These are phyloP conservation scores for Peltaster fructicola DNA, from an alignment of 2,329 filamentous ascomycete species.

Conservation along the genomic window DNA sequence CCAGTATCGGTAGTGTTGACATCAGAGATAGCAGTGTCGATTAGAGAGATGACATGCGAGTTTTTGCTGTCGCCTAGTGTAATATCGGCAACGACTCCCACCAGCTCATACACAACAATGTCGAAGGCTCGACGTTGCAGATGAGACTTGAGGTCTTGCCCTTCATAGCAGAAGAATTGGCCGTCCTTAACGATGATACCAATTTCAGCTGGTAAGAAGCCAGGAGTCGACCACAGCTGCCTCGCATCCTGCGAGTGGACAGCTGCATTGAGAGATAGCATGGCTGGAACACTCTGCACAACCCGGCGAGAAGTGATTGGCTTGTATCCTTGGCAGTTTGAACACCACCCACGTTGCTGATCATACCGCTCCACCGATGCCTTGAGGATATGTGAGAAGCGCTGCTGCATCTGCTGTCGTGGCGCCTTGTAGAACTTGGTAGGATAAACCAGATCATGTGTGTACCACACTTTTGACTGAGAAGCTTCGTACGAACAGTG, in stretches of 20 bases:
- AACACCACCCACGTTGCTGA: slow-evolving; percentile 83
- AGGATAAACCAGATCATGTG: slow-evolving; percentile 76
- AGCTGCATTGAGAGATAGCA: slow-evolving; percentile 75
- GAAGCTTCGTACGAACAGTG: slow-evolving; percentile 78
- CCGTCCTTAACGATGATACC: slow-evolving; percentile 78
- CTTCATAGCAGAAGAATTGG: slow-evolving; percentile 91
- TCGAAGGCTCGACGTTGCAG: slow-evolving; percentile 62
- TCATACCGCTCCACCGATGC: slow-evolving; percentile 79
- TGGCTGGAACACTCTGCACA: slow-evolving; percentile 62
- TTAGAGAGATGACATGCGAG: slow-evolving; percentile 75
- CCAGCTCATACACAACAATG: slow-evolving; percentile 76
- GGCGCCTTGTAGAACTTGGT: slow-evolving; percentile 29
- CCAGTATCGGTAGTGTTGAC: slow-evolving; percentile 40
- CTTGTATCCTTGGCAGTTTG: slow-evolving; percentile 78
- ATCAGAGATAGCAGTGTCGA: slow-evolving; percentile 60
- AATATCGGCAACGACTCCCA: slow-evolving; percentile 80
- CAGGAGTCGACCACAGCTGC: slow-evolving; percentile 71
- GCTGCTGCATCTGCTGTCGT: slow-evolving; percentile 31
- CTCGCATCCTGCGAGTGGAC: slow-evolving; percentile 57
- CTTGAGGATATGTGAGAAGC: slow-evolving; percentile 84
- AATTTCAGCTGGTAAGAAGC: slow-evolving; percentile 86
- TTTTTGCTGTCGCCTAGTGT: slow-evolving; percentile 72
- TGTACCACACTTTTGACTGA: slow-evolving; percentile 58
- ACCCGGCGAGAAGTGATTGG: slow-evolving; percentile 71
- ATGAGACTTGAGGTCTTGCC: slow-evolving; percentile 68